Evolutionary conservation across 805 yeast genomes (phyloP), one percentile per base, ranked within the genome.

Genomic region (Yarrowia sp.): DNA sequence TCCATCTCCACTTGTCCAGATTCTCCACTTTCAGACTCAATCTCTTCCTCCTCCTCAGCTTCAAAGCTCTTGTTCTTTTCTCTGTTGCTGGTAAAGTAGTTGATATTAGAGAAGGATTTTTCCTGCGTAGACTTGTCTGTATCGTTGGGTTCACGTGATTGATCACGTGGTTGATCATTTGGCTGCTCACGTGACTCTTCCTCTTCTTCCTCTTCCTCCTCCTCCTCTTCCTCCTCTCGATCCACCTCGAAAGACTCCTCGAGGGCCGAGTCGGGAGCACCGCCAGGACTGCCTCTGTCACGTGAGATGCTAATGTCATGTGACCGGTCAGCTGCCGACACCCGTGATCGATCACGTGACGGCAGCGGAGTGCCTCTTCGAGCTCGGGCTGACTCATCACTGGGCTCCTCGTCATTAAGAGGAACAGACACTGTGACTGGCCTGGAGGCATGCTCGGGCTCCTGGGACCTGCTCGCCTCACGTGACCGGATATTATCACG

Each of bases 191-290:
- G 50, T 46, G 50, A 24, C 34, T 24, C 33, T 0, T 12, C 13
- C 42, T 36, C 42, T 12, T 36, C 17, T 12, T 50, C 42, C 17
- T 38, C 33, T 0, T 17, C 38, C 6, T 30, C 36, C 20, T 24
- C 33, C 15, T 17, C 15, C 15, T 52, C 58, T 20, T 13, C 58
- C 17, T 47, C 49, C 13, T 24, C 52, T 8, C 5, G 15, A 8
- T 19, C 58, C 5, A 14, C 34, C 34, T 39, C 47, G 12, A 55
- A 55, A 1, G 63, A 55, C 63, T 39, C 39, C 39, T 55, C 63
- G 15, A 55, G 47, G n/a, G 63, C 63, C 15, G 63, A 55, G n/a
- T 55, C 63, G 12, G 63, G 63, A 30, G 63, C 63, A 0, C 63
- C 63, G n/a, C 63, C 63, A 8, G 63, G 63, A 40, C 47, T 40